These are phyloP conservation scores for Trametes maxima DNA, from an alignment of 768 basidiomycete species.

Conservation along the genomic window DNA sequence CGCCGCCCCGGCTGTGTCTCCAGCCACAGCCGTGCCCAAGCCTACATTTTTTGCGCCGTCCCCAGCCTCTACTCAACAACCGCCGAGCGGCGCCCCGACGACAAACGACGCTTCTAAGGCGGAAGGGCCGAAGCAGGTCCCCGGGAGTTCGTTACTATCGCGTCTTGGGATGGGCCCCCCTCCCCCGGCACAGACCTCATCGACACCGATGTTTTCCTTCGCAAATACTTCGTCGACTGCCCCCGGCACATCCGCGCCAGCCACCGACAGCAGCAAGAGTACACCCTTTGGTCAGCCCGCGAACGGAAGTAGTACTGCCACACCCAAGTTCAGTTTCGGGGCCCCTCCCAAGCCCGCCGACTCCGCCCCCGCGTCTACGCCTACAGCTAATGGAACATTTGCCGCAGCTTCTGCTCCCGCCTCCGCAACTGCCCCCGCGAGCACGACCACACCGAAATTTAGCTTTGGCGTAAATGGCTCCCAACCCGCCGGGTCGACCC, in stretches of 20 bases:
- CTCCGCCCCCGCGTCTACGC: not conserved
- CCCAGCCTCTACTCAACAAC: not conserved
- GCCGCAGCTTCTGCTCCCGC: not conserved
- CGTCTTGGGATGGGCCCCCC: conserved; percentile 21
- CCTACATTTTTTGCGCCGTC: conserved; percentile 15
- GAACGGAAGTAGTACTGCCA: not conserved
- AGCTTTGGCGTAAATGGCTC: conserved; percentile 15
- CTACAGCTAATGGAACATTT: not conserved
- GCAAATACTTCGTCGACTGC: not conserved
- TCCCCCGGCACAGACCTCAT: not conserved
- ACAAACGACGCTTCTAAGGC: conserved; percentile 7
- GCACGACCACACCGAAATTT: conserved; percentile 17
- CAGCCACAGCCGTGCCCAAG: conserved; percentile 14
- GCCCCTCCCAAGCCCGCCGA: conserved; percentile 8
- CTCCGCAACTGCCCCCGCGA: not conserved
- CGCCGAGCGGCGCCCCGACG: not conserved
- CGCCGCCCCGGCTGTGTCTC: conserved; percentile 8
- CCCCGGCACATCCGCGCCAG: not conserved
- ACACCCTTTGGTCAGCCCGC: not conserved
- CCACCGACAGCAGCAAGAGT: not conserved
- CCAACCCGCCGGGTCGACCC: not conserved
- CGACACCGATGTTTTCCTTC: conserved; percentile 10
- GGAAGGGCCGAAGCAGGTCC: not conserved
- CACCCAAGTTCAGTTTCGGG: conserved; percentile 22
- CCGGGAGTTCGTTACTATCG: conserved; percentile 18